Conservation (phyloP, 202 grass and related monocot species). For the Schoenoplectus tabernaemontani region DNA sequence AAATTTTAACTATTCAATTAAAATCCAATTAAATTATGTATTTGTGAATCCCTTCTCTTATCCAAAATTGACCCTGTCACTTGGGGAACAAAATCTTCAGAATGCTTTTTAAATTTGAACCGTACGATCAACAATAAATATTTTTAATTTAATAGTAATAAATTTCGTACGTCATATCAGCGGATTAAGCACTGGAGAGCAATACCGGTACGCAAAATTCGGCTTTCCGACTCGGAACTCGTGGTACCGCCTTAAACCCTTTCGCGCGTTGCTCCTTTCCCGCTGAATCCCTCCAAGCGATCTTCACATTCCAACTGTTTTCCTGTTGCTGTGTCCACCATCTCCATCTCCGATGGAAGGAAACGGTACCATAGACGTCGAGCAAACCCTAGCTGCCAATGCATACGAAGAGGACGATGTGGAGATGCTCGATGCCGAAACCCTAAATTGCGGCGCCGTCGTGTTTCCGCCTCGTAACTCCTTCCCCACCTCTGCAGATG, state of each 20-base stretch:
- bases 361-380: slow-evolving; percentile 20
- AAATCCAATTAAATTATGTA: too few species aligned
- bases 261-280: background rate
- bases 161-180: too few species aligned
- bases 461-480: background rate
- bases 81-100: too few species aligned
- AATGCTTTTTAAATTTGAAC: too few species aligned
- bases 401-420: slow-evolving; percentile 40
- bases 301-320: background rate
- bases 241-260: background rate
- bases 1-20: too few species aligned
- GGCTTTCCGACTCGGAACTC: background rate
- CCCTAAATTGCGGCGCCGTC: slow-evolving; percentile 20
- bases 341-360: slow-evolving; percentile 28
- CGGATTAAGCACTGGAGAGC: too few species aligned
- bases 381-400: slow-evolving; percentile 27
- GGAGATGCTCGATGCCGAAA: slow-evolving; percentile 69
- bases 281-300: background rate
- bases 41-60: too few species aligned
- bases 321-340: background rate
- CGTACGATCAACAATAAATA: too few species aligned
- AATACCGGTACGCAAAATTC: background rate
- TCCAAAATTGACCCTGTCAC: too few species aligned
- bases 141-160: too few species aligned
- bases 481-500: background rate